A percentile compares a stretch with the other conserved stretches of the same genome.
Conservation (phyloP, 176 grass and related monocot species). For the Puccinellia tenuiflora region DNA sequence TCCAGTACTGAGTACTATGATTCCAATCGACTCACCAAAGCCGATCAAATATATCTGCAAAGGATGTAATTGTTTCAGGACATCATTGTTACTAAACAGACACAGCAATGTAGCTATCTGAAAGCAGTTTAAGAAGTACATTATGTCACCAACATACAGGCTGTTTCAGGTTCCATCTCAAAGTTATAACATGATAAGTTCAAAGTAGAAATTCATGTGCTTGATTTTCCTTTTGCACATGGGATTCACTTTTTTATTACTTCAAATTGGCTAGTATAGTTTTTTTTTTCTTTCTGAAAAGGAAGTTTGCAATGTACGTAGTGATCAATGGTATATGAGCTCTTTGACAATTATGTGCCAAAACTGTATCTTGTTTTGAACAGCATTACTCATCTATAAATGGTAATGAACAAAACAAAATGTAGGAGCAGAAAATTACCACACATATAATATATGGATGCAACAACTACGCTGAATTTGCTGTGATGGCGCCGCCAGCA, state of each 20-base stretch:
- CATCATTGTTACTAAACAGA: background rate
- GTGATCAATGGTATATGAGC: too few species aligned
- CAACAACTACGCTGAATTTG: constrained; percentile 28
- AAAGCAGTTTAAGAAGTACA: constrained; percentile 10
- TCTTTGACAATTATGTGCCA: background rate
- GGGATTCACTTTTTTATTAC: background rate
- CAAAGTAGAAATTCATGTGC: background rate
- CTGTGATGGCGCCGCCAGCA: constrained; percentile 36
- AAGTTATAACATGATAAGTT: background rate
- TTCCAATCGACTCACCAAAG: constrained; percentile 14
- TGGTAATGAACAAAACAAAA: background rate
- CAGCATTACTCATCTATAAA: background rate
- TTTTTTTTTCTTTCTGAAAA: too few species aligned
- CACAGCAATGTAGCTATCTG: background rate
- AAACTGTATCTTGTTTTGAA: background rate
- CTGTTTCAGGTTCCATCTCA: background rate
- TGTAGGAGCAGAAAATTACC: constrained; percentile 15
- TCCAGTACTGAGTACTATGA: background rate
- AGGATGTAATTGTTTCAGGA: constrained; percentile 21
- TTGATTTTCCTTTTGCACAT: background rate
- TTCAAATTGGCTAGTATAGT: background rate
- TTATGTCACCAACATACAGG: background rate
- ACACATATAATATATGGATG: background rate
- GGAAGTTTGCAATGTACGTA: too few species aligned
- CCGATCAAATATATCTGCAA: constrained; percentile 28